Evolutionary conservation across 768 basidiomycete species (phyloP).

Genomic region (Mycena chlorophos): DNA sequence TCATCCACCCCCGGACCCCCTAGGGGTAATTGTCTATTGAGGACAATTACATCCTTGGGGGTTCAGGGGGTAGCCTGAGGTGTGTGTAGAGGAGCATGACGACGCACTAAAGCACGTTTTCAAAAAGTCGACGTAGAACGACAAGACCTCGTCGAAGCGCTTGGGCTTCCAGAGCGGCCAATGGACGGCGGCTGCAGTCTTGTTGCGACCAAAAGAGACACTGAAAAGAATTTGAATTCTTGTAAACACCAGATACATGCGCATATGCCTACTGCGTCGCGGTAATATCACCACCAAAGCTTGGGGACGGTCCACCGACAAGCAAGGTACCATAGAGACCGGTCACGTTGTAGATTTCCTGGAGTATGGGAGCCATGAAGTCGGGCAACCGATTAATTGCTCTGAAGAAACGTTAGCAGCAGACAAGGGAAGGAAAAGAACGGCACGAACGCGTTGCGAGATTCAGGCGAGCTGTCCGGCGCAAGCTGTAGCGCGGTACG

Average conservation of each 20-base stretch:
- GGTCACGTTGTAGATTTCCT: constrained; percentile 1
- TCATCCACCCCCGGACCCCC: too few species aligned
- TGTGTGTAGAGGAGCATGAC: not conserved
- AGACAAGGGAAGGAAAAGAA: not conserved
- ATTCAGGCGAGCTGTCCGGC: not conserved
- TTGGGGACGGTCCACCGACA: constrained; percentile 6
- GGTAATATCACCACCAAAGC: constrained; percentile 3
- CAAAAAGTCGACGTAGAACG: constrained; percentile 4
- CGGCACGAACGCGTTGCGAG: constrained; percentile 3
- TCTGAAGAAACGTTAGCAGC: not conserved
- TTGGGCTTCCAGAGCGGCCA: constrained; percentile 5
- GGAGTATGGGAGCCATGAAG: constrained; percentile 6
- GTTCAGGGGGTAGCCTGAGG: too few species aligned
- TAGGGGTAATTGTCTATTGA: too few species aligned
- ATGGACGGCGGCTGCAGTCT: not conserved
- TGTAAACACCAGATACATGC: not conserved
- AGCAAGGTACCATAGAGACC: not conserved
- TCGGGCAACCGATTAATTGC: not conserved
- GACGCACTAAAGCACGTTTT: constrained; percentile 6
- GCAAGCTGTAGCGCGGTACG: not conserved
- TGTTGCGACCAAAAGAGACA: constrained; percentile 1
- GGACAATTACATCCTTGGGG: too few species aligned
- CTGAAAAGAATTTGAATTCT: not conserved
- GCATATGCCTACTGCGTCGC: constrained; percentile 4
- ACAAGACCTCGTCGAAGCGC: constrained; percentile 1